Conservation (phyloP, 164 flowering plant genomes). For the Euptelea pleiosperma region DNA sequence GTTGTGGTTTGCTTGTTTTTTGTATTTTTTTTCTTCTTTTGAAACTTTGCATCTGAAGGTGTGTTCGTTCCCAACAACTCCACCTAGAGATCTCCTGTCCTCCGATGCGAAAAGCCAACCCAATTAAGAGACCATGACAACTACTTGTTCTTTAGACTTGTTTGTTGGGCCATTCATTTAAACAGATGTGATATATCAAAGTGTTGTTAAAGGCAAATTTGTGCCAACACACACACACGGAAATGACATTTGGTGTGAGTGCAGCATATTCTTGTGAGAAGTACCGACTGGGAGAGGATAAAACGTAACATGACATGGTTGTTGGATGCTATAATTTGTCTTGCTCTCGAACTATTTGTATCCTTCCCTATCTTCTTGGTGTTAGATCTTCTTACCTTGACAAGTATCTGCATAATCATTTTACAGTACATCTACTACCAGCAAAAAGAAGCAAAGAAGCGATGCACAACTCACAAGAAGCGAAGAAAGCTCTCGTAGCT, state of each 20-base stretch:
- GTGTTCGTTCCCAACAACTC: no score
- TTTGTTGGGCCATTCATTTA: no score
- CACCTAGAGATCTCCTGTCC: no score
- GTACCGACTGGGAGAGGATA: constrained; percentile 48
- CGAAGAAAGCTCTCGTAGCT: constrained; percentile 19
- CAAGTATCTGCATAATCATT: constrained; percentile 35
- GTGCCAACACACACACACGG: no score
- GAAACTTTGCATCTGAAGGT: no score
- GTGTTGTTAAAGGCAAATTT: no score
- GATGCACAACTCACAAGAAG: constrained; percentile 25
- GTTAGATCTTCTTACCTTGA: constrained; percentile 12
- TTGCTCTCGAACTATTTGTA: constrained; percentile 65
- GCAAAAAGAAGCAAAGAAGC: not conserved
- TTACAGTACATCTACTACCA: constrained; percentile 62
- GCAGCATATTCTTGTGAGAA: constrained; percentile 72
- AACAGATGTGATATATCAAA: no score
- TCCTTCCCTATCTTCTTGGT: constrained; percentile 35
- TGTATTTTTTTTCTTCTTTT: no score
- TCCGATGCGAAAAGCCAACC: no score
- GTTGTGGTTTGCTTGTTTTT: no score
- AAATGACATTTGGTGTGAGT: constrained; percentile 10
- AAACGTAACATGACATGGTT: constrained; percentile 79
- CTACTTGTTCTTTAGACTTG: no score
- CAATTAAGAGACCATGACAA: no score
- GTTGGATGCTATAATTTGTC: constrained; percentile 72